These are phyloP conservation scores for Circinella minor DNA, from an alignment of 371 early-diverging fungal species.

Conservation along the genomic window DNA sequence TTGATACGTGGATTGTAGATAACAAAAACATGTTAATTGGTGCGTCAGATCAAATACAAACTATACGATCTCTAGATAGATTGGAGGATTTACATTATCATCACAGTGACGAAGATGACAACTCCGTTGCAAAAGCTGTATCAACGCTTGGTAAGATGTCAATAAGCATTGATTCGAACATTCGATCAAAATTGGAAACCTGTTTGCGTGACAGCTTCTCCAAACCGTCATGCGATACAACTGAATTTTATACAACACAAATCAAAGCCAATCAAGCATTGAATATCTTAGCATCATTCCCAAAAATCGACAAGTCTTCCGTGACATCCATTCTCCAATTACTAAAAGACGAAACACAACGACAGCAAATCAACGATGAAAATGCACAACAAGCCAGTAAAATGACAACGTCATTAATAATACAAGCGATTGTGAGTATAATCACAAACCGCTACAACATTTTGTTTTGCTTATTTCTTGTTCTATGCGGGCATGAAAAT, in stretches of 20 bases:
- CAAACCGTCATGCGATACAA: neutral
- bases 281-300: neutral
- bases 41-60: neutral
- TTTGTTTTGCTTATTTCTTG: constrained; percentile 1
- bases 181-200: neutral
- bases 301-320: neutral
- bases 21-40: neutral
- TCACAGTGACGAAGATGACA: neutral
- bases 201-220: constrained; percentile 1
- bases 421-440: neutral
- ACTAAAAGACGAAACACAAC: neutral
- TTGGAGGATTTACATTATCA: neutral
- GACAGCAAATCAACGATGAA: neutral
- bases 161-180: neutral
- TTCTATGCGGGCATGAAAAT: neutral
- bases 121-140: neutral
- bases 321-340: constrained; percentile 1
- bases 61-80: neutral
- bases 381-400: neutral
- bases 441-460: constrained; percentile 1
- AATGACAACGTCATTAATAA: neutral
- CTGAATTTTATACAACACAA: neutral
- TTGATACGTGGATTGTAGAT: neutral
- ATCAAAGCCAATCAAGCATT: constrained; percentile 1
- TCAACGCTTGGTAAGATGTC: neutral